These are phyloP conservation scores for Alternaria sp. DNA, from an alignment of 2,329 filamentous ascomycete genomes.

Conservation along the genomic window DNA sequence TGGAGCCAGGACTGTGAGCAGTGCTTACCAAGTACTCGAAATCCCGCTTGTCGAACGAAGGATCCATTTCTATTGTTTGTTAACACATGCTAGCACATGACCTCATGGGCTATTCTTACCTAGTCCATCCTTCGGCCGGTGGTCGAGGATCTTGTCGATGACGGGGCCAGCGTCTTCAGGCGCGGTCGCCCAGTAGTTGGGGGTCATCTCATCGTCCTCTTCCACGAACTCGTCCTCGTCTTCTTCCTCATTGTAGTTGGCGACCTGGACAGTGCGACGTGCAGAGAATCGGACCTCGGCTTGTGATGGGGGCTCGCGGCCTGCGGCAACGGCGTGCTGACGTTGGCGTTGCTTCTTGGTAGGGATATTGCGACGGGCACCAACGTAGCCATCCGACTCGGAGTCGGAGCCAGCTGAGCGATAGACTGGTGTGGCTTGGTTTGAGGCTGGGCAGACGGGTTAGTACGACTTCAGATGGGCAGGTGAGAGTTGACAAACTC, in stretches of 20 bases:
- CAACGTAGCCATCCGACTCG: slow-evolving; percentile 72
- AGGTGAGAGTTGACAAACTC: slow-evolving; percentile 56
- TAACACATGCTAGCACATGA: too few relatives aligned
- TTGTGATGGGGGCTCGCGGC: slow-evolving; percentile 67
- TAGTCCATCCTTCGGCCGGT: slow-evolving; percentile 73
- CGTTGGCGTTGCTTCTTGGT: slow-evolving; percentile 79
- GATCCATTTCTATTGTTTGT: slow-evolving; percentile 40
- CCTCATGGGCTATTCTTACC: slow-evolving; percentile 16
- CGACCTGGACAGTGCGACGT: slow-evolving; percentile 77
- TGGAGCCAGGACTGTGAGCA: slow-evolving; percentile 21
- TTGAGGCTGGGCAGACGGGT: slow-evolving; percentile 61
- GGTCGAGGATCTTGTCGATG: slow-evolving; percentile 89
- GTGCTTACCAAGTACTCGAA: slow-evolving; percentile 74
- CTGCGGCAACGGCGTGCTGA: slow-evolving; percentile 68
- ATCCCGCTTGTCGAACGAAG: slow-evolving; percentile 66
- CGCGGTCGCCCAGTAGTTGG: slow-evolving; percentile 72
- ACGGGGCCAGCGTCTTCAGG: slow-evolving; percentile 81
- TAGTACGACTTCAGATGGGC: slow-evolving; percentile 38
- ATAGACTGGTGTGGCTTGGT: slow-evolving; percentile 57
- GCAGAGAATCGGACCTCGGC: slow-evolving; percentile 92
- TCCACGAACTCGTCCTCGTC: slow-evolving; percentile 61
- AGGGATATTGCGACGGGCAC: slow-evolving; percentile 68
- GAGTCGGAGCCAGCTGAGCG: slow-evolving; percentile 69
- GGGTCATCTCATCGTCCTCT: slow-evolving; percentile 67
- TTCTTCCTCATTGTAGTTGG: slow-evolving; percentile 72